Conservation (phyloP, 345 rosid species). For the Populus davidiana region DNA sequence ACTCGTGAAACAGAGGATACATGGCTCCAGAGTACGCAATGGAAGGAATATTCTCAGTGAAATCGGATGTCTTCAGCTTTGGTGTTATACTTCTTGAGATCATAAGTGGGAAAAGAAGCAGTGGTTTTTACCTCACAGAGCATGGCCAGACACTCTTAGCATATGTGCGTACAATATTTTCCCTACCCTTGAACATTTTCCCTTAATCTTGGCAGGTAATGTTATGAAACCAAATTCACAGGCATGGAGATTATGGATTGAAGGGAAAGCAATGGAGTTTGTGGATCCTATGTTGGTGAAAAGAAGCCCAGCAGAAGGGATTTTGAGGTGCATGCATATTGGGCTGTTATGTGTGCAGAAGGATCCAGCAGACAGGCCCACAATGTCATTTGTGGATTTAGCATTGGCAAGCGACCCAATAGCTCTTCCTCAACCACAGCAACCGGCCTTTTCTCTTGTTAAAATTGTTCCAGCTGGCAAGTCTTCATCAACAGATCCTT, state of each 20-base stretch:
- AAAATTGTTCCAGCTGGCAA: neutral
- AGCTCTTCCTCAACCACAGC: neutral
- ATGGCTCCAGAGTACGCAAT: constrained; percentile 31
- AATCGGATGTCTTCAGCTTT: constrained; percentile 31
- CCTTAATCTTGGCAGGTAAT: neutral
- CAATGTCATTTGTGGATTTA: neutral
- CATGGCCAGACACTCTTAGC: neutral
- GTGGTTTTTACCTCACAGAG: constrained; percentile 10
- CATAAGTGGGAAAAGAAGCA: constrained; percentile 21
- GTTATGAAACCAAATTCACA: neutral
- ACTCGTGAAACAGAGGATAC: neutral
- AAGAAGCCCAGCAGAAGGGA: neutral
- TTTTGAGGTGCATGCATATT: neutral
- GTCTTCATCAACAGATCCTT: neutral
- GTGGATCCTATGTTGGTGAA: neutral
- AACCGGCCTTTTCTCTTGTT: neutral
- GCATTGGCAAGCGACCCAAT: neutral
- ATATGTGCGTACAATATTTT: constrained; percentile 1
- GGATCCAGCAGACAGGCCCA: constrained; percentile 1
- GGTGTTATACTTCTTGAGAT: constrained; percentile 33
- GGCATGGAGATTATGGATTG: neutral
- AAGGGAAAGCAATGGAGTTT: neutral
- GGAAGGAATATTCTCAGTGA: constrained; percentile 28
- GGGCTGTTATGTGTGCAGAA: neutral
- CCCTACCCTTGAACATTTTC: too few species aligned